Percentiles rank a stretch among this genome's conserved stretches.
These are phyloP conservation scores for Podospora conica DNA, from an alignment of 495 filamentous ascomycete genomes.

Conservation along the genomic window DNA sequence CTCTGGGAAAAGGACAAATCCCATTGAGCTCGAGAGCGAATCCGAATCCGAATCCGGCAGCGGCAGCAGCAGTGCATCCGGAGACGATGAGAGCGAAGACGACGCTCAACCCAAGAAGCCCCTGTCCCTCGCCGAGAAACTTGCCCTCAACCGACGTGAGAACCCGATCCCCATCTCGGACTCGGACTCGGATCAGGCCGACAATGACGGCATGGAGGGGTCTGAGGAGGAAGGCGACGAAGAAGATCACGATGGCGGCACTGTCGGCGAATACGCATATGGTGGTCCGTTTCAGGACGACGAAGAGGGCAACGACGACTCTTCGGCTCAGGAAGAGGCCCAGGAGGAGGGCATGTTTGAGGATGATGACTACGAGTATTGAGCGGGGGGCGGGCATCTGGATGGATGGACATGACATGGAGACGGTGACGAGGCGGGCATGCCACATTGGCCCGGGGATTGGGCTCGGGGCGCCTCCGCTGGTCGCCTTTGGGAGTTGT, in stretches of 20 bases:
- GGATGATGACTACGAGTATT: not conserved
- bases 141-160: not conserved
- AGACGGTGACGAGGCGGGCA: no score
- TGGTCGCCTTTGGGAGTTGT: no score
- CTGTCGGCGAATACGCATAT: not conserved
- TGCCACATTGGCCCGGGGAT: no score
- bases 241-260: not conserved
- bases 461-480: no score
- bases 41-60: not conserved
- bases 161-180: constrained; percentile 3
- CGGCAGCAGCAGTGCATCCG: not conserved
- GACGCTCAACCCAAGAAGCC: not conserved
- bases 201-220: not conserved
- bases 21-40: not conserved
- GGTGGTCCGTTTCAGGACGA: not conserved
- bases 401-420: no score
- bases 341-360: not conserved
- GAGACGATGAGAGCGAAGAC: not conserved
- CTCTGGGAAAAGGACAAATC: not conserved
- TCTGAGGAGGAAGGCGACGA: not conserved
- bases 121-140: constrained; percentile 5
- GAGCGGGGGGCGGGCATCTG: no score
- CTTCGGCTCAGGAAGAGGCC: not conserved
- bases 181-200: not conserved
- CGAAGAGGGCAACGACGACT: not conserved